Conservation (phyloP, 2,329 filamentous ascomycete species). For the Apiospora koreana region DNA sequence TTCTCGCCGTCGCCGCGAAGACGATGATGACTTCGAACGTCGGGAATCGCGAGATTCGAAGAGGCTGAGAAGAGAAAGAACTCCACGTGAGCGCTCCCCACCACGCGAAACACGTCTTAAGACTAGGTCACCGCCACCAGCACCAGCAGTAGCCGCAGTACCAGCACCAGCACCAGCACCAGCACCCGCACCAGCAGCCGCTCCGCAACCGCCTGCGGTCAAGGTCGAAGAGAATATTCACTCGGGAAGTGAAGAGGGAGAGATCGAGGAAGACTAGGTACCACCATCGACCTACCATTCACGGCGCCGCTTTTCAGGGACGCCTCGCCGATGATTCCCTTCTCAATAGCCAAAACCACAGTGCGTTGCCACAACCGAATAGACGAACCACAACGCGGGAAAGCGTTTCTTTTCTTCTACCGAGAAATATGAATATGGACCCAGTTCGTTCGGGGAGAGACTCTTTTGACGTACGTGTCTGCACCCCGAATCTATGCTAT, state of each 20-base stretch:
- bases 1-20: constrained; percentile 76
- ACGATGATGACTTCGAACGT: constrained; percentile 69
- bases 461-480: constrained; percentile 14
- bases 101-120: constrained; percentile 57
- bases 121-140: constrained; percentile 55
- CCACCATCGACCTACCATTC: not conserved
- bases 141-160: constrained; percentile 22
- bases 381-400: not conserved
- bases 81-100: constrained; percentile 62
- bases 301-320: not conserved
- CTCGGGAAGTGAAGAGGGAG: constrained; percentile 94
- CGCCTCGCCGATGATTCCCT: not conserved
- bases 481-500: constrained; percentile 1
- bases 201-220: constrained; percentile 24
- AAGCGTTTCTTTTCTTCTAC: not conserved
- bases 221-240: constrained; percentile 66
- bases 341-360: not conserved
- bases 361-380: not conserved
- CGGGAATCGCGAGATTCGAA: constrained; percentile 69
- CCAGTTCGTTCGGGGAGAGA: not conserved
- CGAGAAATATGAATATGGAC: not conserved
- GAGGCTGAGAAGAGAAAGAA: constrained; percentile 60
- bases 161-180: constrained; percentile 25
- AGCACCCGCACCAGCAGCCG: constrained; percentile 18
- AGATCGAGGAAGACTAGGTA: constrained; percentile 81